Conservation (phyloP, 2,329 filamentous ascomycete species). For the Westerdykella sp. region DNA sequence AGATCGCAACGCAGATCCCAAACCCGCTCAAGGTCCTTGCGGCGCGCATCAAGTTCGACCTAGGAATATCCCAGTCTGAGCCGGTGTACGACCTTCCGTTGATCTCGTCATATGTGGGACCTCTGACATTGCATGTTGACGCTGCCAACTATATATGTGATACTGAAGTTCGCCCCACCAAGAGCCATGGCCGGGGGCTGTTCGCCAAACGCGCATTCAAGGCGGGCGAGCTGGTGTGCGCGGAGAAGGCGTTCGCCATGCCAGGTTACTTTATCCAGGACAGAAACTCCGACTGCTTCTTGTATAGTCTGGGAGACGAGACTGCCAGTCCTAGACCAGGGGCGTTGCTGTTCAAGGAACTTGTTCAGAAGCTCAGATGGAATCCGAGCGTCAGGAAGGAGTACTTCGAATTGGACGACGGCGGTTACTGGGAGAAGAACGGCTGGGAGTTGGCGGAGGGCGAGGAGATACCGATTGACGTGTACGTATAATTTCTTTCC, state of each 20-base stretch:
- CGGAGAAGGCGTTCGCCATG: conserved; percentile 49
- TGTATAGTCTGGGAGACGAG: conserved; percentile 17
- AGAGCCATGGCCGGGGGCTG: conserved; percentile 43
- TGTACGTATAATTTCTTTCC: conserved; percentile 13
- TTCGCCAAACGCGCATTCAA: conserved; percentile 46
- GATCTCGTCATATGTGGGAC: conserved; percentile 18
- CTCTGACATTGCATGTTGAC: conserved; percentile 18
- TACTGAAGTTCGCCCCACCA: conserved; percentile 33
- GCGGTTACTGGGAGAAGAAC: conserved; percentile 21
- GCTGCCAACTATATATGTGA: conserved; percentile 17
- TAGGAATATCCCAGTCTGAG: conserved; percentile 11
- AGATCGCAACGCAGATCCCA: conserved; percentile 11
- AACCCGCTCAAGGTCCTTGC: conserved; percentile 15
- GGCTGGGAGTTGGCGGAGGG: conserved; percentile 31
- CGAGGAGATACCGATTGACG: conserved; percentile 37
- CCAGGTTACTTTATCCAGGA: conserved; percentile 36
- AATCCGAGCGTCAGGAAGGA: conserved; percentile 31
- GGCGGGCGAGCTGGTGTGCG: conserved; percentile 49
- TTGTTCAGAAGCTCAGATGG: conserved; percentile 45
- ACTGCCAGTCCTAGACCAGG: conserved; percentile 30
- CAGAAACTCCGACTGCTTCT: conserved; percentile 14
- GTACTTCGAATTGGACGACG: conserved; percentile 33
- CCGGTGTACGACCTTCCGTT: conserved; percentile 14
- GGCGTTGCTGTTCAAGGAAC: conserved; percentile 38
- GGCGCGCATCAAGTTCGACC: conserved; percentile 17